Conservation (phyloP, 805 yeast species). For the Jamesozyma rosinii region DNA sequence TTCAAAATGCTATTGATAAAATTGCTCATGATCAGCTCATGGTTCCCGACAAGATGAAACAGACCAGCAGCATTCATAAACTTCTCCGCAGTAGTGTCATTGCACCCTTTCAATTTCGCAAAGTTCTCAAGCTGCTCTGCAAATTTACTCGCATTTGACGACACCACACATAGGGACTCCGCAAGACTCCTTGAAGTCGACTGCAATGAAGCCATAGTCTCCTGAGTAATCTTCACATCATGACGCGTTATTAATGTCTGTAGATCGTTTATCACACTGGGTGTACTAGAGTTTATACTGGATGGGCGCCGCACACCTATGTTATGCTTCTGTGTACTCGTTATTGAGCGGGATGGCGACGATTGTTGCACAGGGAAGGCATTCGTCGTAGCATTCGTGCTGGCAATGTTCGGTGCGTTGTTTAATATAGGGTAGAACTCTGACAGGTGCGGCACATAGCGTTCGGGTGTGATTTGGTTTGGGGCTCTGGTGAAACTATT, state of each 20-base stretch:
- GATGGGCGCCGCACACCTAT: constrained; percentile 17
- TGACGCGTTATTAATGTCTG: constrained; percentile 51
- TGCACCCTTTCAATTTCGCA: constrained; percentile 55
- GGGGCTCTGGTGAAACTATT: too few relatives aligned
- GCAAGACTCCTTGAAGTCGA: constrained; percentile 40
- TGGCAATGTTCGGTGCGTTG: constrained; percentile 9
- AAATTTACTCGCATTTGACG: constrained; percentile 59
- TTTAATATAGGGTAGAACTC: constrained; percentile 51
- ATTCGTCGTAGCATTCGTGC: background rate
- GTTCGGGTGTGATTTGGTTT: constrained; percentile 10
- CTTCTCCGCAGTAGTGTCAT: constrained; percentile 47
- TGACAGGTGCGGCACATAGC: constrained; percentile 42
- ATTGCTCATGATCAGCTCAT: constrained; percentile 59
- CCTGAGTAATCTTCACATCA: constrained; percentile 46
- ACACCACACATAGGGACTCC: constrained; percentile 27
- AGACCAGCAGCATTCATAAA: constrained; percentile 66
- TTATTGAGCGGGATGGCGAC: background rate
- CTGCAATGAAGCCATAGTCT: constrained; percentile 42
- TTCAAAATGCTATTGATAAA: constrained; percentile 47
- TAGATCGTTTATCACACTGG: constrained; percentile 38
- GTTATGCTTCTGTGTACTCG: background rate
- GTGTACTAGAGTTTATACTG: constrained; percentile 42
- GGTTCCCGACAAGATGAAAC: constrained; percentile 67
- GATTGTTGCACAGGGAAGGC: background rate
- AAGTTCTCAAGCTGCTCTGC: constrained; percentile 61